Conservation (phyloP, 495 filamentous ascomycete species). For the Pyrenopolyporus hunteri region DNA sequence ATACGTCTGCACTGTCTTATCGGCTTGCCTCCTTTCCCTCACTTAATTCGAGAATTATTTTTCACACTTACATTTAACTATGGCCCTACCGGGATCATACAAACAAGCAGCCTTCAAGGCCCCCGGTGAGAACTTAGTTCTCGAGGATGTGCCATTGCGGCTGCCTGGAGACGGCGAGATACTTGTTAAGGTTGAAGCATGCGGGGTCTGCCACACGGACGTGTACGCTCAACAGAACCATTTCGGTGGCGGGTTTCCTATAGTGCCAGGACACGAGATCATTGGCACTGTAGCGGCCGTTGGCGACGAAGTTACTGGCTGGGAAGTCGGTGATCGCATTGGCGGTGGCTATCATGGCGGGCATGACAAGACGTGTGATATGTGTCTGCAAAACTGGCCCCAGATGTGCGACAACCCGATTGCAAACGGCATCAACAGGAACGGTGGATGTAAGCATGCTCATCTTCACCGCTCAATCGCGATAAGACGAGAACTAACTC, state of each 20-base stretch:
- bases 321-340: conserved; percentile 54
- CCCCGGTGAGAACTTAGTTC: conserved; percentile 33
- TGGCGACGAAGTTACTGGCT: conserved; percentile 50
- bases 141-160: conserved; percentile 42
- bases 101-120: conserved; percentile 47
- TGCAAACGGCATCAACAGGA: conserved; percentile 57
- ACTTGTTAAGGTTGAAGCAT: conserved; percentile 53
- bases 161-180: conserved; percentile 43
- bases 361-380: conserved; percentile 50
- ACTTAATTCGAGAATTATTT: conserved; percentile 33
- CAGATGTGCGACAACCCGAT: conserved; percentile 59
- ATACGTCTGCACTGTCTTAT: too few relatives aligned
- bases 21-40: conserved; percentile 26
- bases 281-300: conserved; percentile 56
- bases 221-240: conserved; percentile 41
- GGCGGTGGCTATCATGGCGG: conserved; percentile 56
- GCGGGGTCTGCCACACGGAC: conserved; percentile 52
- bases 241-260: conserved; percentile 52
- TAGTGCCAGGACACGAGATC: conserved; percentile 57
- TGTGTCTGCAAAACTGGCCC: conserved; percentile 53
- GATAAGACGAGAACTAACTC: background rate
- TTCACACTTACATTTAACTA: conserved; percentile 34
- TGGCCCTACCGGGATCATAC: conserved; percentile 48
- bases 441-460: conserved; percentile 52
- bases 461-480: background rate